Base-by-base conservation (phyloP, 768 basidiomycete genomes). In the Lyophyllum decastes region DNA sequence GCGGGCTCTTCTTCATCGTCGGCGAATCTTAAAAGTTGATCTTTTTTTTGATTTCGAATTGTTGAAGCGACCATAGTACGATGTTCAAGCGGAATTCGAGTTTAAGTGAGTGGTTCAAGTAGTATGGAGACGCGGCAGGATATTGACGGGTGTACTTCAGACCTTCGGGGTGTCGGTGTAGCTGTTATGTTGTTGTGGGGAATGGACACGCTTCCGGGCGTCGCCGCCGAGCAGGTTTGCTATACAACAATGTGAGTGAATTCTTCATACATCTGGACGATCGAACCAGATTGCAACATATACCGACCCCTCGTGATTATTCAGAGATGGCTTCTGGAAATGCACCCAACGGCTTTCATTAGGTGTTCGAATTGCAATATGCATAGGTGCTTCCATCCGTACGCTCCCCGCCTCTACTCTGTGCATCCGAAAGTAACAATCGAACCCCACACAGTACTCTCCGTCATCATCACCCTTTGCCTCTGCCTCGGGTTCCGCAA, bases 221-320 rank as follows among this genome's bases (percentile, higher is more conserved):
- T 59, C 6, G 64, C 61, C 24, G 66, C 66, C 33, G 60, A 65
- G n/a, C 43, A 61, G 49, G 60, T 65, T 21, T 67, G 66, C 38
- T 65, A 54, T 48, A 58, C 61, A 30, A 60, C 58, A 21, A 46
- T 59, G 64, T 64, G 38, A 63, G 66, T n/a, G 57, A 11, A 21
- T 17, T 2, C 35, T 17, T 38, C 16, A 17, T 12, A 16, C 30
- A 34, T 14, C 19, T 30, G 33, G 5, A 11, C 17, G 3, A 8
- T 27, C 16, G 24, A 47, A 4, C 8, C 12, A 19, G 30, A n/a
- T 10, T 41, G n/a, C n/a, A 26, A 5, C 12, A 27, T 10, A 16
- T 19, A 30, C n/a, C 44, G 11, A 41, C 12, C 14, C 9, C 6
- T 17, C 6, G 4, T 43, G 17, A 38, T 53, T 7, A 9, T 24